Conservation (phyloP, 164 flowering plant species). For the grape (Vitis vinifera) region ASM3070453v1 NC_081814.1:15580001-15580500, state of each 20-base stretch:
- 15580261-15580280: no score
- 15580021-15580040: slow-evolving; percentile 77
- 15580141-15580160: neutral
- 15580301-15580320: neutral
- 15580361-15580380: slow-evolving; percentile 82
- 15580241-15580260: no score
- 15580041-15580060: slow-evolving; percentile 83
- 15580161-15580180: neutral
- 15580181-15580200: neutral
- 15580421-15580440: slow-evolving; percentile 79
- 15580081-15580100: slow-evolving; percentile 55
- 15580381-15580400: slow-evolving; percentile 61
- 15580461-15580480: slow-evolving; percentile 84
- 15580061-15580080: slow-evolving; percentile 60
- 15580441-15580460: slow-evolving; percentile 87
- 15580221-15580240: no score
- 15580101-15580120: slow-evolving; percentile 45
- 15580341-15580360: slow-evolving; percentile 60
- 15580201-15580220: neutral
- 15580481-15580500: slow-evolving; percentile 69
- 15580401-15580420: slow-evolving; percentile 80
- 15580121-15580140: slow-evolving; percentile 47
- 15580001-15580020: slow-evolving; percentile 79
- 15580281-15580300: neutral
- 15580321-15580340: neutral